Percentiles rank a stretch among this genome's conserved stretches.
These are phyloP conservation scores for Cytospora schulzeri DNA, from an alignment of 2,329 filamentous ascomycete genomes.

Conservation along the genomic window DNA sequence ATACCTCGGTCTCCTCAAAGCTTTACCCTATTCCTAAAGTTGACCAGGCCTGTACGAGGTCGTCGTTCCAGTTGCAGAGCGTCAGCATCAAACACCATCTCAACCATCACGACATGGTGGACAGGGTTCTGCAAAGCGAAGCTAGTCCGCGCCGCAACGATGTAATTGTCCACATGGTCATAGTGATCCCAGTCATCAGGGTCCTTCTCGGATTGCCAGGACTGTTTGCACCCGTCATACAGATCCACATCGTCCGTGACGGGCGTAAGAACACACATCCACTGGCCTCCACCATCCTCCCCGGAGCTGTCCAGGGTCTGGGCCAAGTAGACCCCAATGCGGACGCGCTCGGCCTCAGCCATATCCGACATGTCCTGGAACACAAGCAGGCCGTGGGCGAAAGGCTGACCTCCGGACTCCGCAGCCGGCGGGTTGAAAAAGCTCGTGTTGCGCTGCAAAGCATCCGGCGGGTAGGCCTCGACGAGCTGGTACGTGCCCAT, in stretches of 20 bases:
- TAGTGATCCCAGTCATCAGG: constrained; percentile 15
- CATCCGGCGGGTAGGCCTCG: constrained; percentile 15
- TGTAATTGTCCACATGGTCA: constrained; percentile 17
- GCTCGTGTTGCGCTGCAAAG: constrained; percentile 26
- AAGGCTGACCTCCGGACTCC: neutral
- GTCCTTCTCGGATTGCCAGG: constrained; percentile 12
- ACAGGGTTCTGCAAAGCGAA: constrained; percentile 22
- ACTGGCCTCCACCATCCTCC: constrained; percentile 6
- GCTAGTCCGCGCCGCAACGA: constrained; percentile 25
- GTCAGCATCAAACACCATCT: constrained; percentile 29
- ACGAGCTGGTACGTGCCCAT: constrained; percentile 24
- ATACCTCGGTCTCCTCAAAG: neutral
- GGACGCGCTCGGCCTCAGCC: neutral
- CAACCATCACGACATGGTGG: constrained; percentile 26
- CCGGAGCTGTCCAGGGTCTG: constrained; percentile 4
- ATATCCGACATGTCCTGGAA: constrained; percentile 8
- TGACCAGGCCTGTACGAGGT: constrained; percentile 18
- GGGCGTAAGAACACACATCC: constrained; percentile 18
- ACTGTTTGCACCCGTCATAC: constrained; percentile 5
- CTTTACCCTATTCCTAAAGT: neutral
- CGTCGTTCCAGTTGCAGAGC: constrained; percentile 18
- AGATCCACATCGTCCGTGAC: constrained; percentile 4
- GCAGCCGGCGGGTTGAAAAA: constrained; percentile 23
- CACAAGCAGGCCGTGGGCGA: constrained; percentile 23
- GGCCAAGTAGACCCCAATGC: constrained; percentile 22